Evolutionary conservation across 2,329 filamentous ascomycete genomes (phyloP).

Genomic region (Pyrenophora tritici-repentis): DNA sequence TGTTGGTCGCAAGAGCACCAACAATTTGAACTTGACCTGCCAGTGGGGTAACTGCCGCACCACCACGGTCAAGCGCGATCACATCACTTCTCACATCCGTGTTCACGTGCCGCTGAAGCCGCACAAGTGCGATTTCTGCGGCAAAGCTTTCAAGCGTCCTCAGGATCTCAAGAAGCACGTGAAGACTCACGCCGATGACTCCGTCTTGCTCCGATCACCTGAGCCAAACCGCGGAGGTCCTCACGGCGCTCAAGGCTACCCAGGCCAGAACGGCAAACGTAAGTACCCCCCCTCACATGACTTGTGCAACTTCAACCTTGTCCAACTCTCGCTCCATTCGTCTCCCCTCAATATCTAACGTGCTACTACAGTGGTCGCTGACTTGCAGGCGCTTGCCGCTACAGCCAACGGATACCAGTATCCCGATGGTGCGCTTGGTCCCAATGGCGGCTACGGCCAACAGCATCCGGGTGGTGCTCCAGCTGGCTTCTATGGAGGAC

Average conservation of each 20-base stretch:
- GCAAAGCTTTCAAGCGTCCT: slow-evolving; percentile 98
- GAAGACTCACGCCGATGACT: slow-evolving; percentile 97
- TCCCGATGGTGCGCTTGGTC: slow-evolving; percentile 48
- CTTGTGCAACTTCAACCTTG: background rate
- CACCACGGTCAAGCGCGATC: slow-evolving; percentile 96
- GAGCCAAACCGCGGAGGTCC: slow-evolving; percentile 59
- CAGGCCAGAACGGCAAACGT: slow-evolving; percentile 48
- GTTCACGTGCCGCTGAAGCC: slow-evolving; percentile 99
- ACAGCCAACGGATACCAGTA: slow-evolving; percentile 56
- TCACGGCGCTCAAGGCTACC: slow-evolving; percentile 44
- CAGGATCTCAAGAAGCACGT: slow-evolving; percentile 99
- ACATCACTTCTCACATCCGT: slow-evolving; percentile 98
- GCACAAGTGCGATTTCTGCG: slow-evolving; percentile 98
- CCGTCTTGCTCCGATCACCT: slow-evolving; percentile 70
- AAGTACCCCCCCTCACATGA: slow-evolving; percentile 30
- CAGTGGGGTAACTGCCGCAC: slow-evolving; percentile 96
- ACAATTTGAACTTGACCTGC: slow-evolving; percentile 96
- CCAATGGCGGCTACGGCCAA: slow-evolving; percentile 48
- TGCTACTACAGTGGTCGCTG: slow-evolving; percentile 48
- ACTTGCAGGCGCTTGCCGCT: slow-evolving; percentile 56
- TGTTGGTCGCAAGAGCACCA: slow-evolving; percentile 98
- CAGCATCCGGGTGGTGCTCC: slow-evolving; percentile 58
- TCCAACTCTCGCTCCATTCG: slow-evolving; percentile 2
- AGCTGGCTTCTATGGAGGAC: slow-evolving; percentile 58
- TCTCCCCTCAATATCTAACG: slow-evolving; percentile 43